Evolutionary conservation across 1,139 yeast species (phyloP), one percentile per base, ranked within the genome.

Genomic region (Nakaseomyces bracarensis): DNA sequence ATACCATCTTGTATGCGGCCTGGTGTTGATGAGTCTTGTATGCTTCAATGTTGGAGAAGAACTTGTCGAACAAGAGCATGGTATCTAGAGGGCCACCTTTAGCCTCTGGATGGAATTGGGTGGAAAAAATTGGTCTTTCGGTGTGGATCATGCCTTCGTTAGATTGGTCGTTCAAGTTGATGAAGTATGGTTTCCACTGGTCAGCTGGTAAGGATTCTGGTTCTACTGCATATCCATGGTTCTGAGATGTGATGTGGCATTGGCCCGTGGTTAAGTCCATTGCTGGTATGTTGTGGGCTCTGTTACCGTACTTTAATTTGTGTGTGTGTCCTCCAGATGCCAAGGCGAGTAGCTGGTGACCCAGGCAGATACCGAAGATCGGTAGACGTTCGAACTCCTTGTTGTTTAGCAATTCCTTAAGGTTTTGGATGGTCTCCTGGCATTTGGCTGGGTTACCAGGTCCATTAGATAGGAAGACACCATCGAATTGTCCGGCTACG

Each of bases 391-490:
- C 73, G 36, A 64, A 60, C 41, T 60, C 58, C 8, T 45, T 43
- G 46, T 74, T 61, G 36, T 74, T 74, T 80, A 91, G 80, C 45
- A 93, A 77, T 60, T 76, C 71, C 59, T 73, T 76, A 64, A 91
- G 74, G 66, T 81, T 78, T 54, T 74, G 75, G 38, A 85, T 86
- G 13, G 98, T 91, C 36, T 77, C 62, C 34, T 82, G 65, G 70
- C 97, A 89, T 67, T 85, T 95, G 43, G 95, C 84, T 61, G 98
- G 98, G 67, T 91, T 96, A 58, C 98, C 98, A 39, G 98, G 98
- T 41, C 98, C 98, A 63, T 91, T 91, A 40, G 96, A 85, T 53
- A 91, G 79, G 69, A 91, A 91, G 43, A 91, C 68, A 57, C 97
- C 98, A 61, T 91, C 98, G 60, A 87, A 91, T 65, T 83, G 84